These are phyloP conservation scores for Tulasnella sp. DNA, from an alignment of 768 basidiomycete species.

Conservation along the genomic window DNA sequence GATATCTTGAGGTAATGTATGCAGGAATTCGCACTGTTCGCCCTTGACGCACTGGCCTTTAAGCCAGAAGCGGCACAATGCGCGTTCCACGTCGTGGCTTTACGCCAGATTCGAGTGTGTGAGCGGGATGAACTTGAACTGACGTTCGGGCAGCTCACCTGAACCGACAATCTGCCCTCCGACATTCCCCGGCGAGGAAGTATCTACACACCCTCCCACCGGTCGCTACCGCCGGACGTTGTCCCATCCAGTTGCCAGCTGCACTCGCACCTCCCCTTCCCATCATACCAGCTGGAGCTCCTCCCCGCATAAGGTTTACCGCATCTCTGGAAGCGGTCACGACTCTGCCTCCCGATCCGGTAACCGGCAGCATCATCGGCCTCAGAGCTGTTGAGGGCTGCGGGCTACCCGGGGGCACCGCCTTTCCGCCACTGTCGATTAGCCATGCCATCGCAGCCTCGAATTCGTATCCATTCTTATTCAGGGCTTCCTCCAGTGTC, in stretches of 20 bases:
- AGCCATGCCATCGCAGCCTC: constrained; percentile 93
- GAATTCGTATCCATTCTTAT: constrained; percentile 83
- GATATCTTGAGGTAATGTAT: constrained; percentile 77
- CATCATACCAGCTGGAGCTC: background rate
- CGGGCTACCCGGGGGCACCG: background rate
- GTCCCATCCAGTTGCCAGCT: constrained; percentile 14
- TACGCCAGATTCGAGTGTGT: constrained; percentile 6
- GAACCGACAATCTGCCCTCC: constrained; percentile 94
- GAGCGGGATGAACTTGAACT: constrained; percentile 1
- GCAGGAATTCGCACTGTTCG: constrained; percentile 91
- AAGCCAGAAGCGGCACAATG: constrained; percentile 94
- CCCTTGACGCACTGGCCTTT: constrained; percentile 95
- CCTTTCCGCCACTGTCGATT: constrained; percentile 44
- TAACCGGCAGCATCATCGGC: constrained; percentile 18
- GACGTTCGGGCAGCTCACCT: constrained; percentile 44
- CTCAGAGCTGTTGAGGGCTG: background rate
- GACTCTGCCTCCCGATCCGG: constrained; percentile 41
- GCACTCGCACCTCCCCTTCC: background rate
- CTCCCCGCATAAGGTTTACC: constrained; percentile 17
- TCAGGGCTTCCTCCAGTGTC: constrained; percentile 88
- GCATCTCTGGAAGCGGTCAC: constrained; percentile 52
- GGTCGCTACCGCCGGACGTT: constrained; percentile 16
- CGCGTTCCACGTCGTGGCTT: constrained; percentile 91
- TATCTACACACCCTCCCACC: constrained; percentile 76
- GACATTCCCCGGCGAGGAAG: constrained; percentile 91